Conservation (phyloP, 2,329 filamentous ascomycete genomes). For the Monilinia aucupariae region DNA sequence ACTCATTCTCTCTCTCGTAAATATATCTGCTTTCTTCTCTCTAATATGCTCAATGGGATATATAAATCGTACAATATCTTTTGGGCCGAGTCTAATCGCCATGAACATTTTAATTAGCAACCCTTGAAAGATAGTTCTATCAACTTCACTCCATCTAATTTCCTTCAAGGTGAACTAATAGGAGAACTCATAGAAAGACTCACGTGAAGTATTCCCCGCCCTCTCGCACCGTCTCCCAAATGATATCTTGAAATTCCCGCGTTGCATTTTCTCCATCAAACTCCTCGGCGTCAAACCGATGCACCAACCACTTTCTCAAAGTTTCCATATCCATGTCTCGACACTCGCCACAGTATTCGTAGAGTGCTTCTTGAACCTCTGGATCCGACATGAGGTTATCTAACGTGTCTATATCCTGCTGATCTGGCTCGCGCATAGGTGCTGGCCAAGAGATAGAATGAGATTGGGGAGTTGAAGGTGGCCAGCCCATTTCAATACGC, state of each 20-base stretch:
- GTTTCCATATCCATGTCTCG: constrained; percentile 3
- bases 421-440: neutral
- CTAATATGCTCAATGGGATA: neutral
- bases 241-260: neutral
- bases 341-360: neutral
- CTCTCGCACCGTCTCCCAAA: neutral
- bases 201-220: constrained; percentile 3
- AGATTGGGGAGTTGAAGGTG: neutral
- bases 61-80: neutral
- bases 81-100: neutral
- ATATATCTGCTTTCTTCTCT: neutral
- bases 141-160: neutral
- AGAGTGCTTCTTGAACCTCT: neutral
- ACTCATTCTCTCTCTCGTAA: constrained; percentile 4
- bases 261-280: neutral
- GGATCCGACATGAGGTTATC: constrained; percentile 6
- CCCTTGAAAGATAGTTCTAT: neutral
- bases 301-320: neutral
- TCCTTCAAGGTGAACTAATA: neutral
- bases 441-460: neutral
- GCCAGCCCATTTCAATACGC: neutral
- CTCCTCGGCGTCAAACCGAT: neutral
- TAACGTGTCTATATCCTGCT: neutral
- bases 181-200: too few relatives aligned
- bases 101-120: neutral